Evolutionary conservation across 2,329 filamentous ascomycete species (phyloP), one percentile per base, ranked within the genome.

Genomic region (Xylariales sp.): DNA sequence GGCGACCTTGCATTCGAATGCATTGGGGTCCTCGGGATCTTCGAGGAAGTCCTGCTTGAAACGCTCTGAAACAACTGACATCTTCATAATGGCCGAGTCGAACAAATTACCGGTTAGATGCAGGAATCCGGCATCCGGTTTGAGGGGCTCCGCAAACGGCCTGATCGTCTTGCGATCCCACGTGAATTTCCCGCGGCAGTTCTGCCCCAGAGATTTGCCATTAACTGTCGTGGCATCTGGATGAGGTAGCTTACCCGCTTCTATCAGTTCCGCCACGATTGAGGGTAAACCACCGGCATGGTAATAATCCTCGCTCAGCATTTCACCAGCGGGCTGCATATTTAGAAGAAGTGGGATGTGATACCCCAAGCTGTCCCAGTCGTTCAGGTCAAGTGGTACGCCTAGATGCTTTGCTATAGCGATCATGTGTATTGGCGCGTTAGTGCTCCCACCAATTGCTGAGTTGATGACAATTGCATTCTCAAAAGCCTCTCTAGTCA

Each of bases 391-490:
- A 1, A 78, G 52, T 1, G 63, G 52, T 2, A 78, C 66, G 2
- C 71, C 72, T 10, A 74, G 65, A 37, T 77, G 73, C 42, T 69
- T 70, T 3, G 74, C 73, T 16, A 77, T 65, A 8, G 73, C 74
- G 27, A 67, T 70, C 33, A 77, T 55, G 49, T 77, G 74, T 33
- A 78, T 75, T 0, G 72, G 72, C 1, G 73, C 72, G 43, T 78
- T 78, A 4, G 73, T 76, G 44, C 69, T 74, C 12, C 74, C 74
- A 18, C 74, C 74, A 37, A 77, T 74, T 15, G 73, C 72, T 2
- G 70, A 72, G 43, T 74, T 76, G 29, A 63, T 65, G 5, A 69
- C 67, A 19, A 78, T 72, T 6, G 70, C 72, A 42, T 77, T 78
- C 54, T 77, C 72, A 40, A 78, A 77, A 1, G 74, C 71, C 40